These are phyloP conservation scores for Eucalyptus cloeziana DNA, from an alignment of 345 rosid genomes.

Conservation along the genomic window DNA sequence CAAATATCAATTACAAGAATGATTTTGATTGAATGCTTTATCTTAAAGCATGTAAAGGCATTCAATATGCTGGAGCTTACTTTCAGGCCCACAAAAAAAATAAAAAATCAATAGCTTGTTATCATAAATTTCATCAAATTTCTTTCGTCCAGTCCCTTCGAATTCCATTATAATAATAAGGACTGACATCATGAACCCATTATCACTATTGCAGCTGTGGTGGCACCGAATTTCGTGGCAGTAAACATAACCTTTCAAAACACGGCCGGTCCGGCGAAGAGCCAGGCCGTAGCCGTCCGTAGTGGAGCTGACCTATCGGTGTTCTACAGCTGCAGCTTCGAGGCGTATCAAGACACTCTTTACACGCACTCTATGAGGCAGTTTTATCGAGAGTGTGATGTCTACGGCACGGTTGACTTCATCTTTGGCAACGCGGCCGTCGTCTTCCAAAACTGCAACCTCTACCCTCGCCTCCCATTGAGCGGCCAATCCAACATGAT, in stretches of 20 bases:
- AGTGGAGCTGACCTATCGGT: conserved; percentile 66
- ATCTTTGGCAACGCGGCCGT: conserved; percentile 91
- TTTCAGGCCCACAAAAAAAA: not conserved
- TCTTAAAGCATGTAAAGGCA: not conserved
- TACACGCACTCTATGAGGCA: conserved; percentile 72
- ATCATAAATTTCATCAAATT: not conserved
- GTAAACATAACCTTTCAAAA: conserved; percentile 74
- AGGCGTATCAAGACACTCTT: conserved; percentile 80
- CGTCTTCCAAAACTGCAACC: conserved; percentile 63
- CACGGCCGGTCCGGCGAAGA: conserved; percentile 79
- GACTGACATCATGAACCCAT: not conserved
- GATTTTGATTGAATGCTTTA: not conserved
- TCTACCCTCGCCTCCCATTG: conserved; percentile 65
- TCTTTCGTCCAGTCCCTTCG: not conserved
- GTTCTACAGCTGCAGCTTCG: conserved; percentile 80
- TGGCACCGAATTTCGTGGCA: conserved; percentile 67
- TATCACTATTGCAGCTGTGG: conserved; percentile 38
- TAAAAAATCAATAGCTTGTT: not conserved
- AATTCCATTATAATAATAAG: not conserved
- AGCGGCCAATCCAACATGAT: conserved; percentile 76
- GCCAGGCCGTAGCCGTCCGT: conserved; percentile 79
- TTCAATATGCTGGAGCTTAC: not conserved
- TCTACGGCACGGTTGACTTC: conserved; percentile 86
- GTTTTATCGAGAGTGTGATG: conserved; percentile 77
- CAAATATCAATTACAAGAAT: not conserved